Base-by-base conservation (phyloP, 257 asterid genomes). In the Scutellaria barbata region DNA sequence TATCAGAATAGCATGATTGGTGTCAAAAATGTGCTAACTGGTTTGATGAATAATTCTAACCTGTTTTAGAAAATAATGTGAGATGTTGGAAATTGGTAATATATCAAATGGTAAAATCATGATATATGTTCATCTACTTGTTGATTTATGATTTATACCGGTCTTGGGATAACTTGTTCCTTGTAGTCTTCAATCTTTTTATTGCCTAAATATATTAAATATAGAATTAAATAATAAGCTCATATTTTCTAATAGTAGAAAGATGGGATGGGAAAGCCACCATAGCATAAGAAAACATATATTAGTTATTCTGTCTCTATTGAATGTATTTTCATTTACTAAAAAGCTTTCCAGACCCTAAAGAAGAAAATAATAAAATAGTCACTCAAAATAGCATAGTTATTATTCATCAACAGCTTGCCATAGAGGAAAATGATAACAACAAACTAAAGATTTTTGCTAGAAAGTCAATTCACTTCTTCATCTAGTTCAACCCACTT, bases 401-500 rank as follows among this genome's bases (percentile, higher is more conserved):
- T 30, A 30, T 30, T 30, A 30, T 30, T 50, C 55, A 50, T 47
- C 35, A 53, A 64, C 43, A 75, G 39, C 66, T 50, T 63, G 68
- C n/a, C 60, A 25, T 9, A 48, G 9, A 51, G 68, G 22, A 52
- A 61, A 84, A 62, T 11, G 72, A 35, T 62, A 9, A 16, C 47
- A 63, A 37, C 35, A 72, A 76, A 37, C 40, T 39, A 70, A 60
- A 59, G 5, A 37, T 13, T 52, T 63, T 33, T 37, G 76, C 37
- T 12, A 40, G 42, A 69, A 71, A 73, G 70, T 30, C 37, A 72
- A 73, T 83, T 30, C 79, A 92, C 99, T 78, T 95, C 97, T 83
- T 88, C 99, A 84, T 95, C 96, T 46, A 97, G 98, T 74, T 88
- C 75, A 46, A 81, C 80, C 99, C 99, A 95, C 80, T 92, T 89